Evolutionary conservation across 2,329 filamentous ascomycete species (phyloP), one percentile per base, ranked within the genome.

Genomic region (Pyrenophora graminea): DNA sequence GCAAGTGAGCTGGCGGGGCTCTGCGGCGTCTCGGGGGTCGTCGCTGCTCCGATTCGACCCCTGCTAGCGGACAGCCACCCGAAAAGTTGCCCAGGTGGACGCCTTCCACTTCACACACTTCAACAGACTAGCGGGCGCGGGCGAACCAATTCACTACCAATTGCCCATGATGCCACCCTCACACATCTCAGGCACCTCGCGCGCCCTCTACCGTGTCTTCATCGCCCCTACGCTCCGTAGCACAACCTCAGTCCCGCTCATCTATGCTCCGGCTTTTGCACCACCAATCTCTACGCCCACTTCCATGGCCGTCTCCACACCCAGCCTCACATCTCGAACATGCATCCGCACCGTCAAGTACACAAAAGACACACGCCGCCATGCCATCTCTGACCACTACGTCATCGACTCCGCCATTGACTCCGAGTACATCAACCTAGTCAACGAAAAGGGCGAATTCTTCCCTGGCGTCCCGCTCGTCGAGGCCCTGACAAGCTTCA

Each of bases 391-490:
- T 45, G 65, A 73, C 55, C 71, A 75, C 47, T 73, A 68, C 33
- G 74, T 74, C 31, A 74, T 74, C 64, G 76, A 85, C 73, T 59
- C 74, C 13, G 76, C 79, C 41, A 85, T 85, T 63, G 58, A 56
- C 6, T 72, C 73, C 32, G 68, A 73, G 6, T 57, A 63, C 12
- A 69, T 85, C 15, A 71, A 75, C 43, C 62, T 81, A 47, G 76
- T 81, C 31, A 72, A 77, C 48, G 62, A 66, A 1, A 59, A 69
- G 43, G 64, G 74, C 48, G 61, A 53, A n/a, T 76, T 78, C 48
- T 58, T 68, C 10, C 53, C 62, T 1, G 59, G 73, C 10, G 63
- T 66, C 1, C 56, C 59, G 4, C 70, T 74, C 7, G 45, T 53
- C 36, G 59, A 70, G 5, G 66, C 78, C 12, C 75, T 87, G 2